phyloP scores from a whole-genome alignment of 805 yeast species.

The Nakazawaea populi region DNA sequence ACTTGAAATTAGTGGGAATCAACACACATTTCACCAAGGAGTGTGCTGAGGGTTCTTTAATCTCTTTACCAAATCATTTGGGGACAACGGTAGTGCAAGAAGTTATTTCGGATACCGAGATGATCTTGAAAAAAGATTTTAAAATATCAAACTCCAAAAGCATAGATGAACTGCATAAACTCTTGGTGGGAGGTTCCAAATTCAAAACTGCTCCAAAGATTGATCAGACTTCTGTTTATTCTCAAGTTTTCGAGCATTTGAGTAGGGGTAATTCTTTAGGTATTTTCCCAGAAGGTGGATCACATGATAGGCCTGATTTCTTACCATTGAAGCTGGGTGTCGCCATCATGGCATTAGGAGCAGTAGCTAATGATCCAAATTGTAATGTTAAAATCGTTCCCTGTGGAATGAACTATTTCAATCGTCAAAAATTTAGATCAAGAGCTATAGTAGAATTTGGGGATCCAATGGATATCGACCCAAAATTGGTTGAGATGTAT shows the following conservation, averaged over 20 bases:
- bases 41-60: conserved; percentile 57
- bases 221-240: conserved; percentile 80
- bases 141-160: conserved; percentile 31
- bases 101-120: conserved; percentile 65
- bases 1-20: conserved; percentile 52
- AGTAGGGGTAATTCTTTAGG: conserved; percentile 80
- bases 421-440: conserved; percentile 90
- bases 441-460: conserved; percentile 96
- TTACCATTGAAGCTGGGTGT: conserved; percentile 96
- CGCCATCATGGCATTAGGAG: conserved; percentile 96
- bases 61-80: conserved; percentile 71
- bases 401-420: conserved; percentile 96
- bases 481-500: conserved; percentile 60
- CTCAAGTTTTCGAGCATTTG: conserved; percentile 78
- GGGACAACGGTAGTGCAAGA: conserved; percentile 71
- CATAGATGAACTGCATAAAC: conserved; percentile 28
- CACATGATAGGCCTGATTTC: conserved; percentile 90
- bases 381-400: conserved; percentile 86
- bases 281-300: conserved; percentile 97
- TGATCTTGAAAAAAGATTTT: conserved; percentile 67
- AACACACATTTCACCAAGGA: conserved; percentile 62
- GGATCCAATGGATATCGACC: conserved; percentile 65
- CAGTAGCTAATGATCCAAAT: conserved; percentile 71
- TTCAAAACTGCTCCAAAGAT: conserved; percentile 78
- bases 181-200: conserved; percentile 45